Base-by-base conservation (phyloP, 1,284 basidiomycete genomes). In the Ceratobasidium theobromae region DNA sequence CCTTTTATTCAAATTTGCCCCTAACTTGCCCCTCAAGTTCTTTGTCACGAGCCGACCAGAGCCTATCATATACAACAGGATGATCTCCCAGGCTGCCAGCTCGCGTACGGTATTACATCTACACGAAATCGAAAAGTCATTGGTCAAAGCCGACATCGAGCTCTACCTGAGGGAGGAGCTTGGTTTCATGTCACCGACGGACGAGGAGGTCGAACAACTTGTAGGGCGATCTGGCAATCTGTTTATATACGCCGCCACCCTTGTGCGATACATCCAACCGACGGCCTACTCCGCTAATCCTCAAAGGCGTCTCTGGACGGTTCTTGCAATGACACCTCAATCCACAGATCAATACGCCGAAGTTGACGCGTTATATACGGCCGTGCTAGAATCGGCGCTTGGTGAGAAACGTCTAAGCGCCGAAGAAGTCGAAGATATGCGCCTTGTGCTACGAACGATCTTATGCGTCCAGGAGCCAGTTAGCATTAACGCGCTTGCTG, bases 111-210 rank as follows among this genome's bases (percentile, higher is more conserved):
- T 54, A 3, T 27, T 38, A 6, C 25, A 54, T 25, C 62, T 68
- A 21, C 67, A 68, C 40, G 53, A 68, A 35, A 65, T 68, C 32
- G 68, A 69, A 28, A 25, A 28, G 9, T 69, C 65, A 12, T 32
- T 69, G 3, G 65, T 64, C 6, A 18, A 66, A 23, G 49, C 53
- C 0, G 68, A 69, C 23, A 69, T 69, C 54, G 28, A 30, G 28
- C 25, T 41, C 11, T 57, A 45, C 33, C 40, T 57, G 2, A 32
- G 21, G 54, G 54, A 23, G 16, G 41, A 57, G 41, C 54, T 57
- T n/a, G 8, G 8, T 2, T 38, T 35, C 3, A 14, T 46, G 4
- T 6, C 25, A 9, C 23, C 27, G 3, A 3, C 41, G 3, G 41
- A 4, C 6, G 18, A 25, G 6, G 18, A 46, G 3, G 8, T 57